phyloP scores from a whole-genome alignment of 2,329 filamentous ascomycete genomes.

The Xylaria multiplex region DNA sequence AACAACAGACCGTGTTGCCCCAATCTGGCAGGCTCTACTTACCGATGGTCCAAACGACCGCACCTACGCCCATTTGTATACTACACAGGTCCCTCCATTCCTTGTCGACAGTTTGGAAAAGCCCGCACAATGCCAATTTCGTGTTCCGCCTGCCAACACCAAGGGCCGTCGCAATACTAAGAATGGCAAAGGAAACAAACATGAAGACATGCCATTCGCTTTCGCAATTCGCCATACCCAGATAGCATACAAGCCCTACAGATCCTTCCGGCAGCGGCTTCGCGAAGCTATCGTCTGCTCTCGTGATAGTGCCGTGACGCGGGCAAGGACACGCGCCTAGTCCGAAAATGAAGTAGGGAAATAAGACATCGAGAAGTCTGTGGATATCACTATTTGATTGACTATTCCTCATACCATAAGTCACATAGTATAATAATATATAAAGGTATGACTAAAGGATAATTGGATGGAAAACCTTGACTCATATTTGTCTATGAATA shows the following conservation, averaged over 20 bases:
- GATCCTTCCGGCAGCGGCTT: conserved; percentile 3
- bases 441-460: background rate
- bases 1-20: background rate
- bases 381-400: background rate
- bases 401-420: background rate
- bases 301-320: background rate
- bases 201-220: background rate
- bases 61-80: conserved; percentile 11
- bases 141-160: background rate
- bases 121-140: background rate
- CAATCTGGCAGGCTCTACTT: conserved; percentile 13
- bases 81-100: conserved; percentile 5
- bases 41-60: conserved; percentile 11
- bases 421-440: background rate
- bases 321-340: no score
- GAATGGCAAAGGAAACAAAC: background rate
- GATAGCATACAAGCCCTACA: background rate
- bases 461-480: no score
- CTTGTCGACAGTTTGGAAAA: background rate
- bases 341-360: background rate
- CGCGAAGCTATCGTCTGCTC: conserved; percentile 2
- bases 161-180: background rate
- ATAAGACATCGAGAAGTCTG: background rate
- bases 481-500: background rate
- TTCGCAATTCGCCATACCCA: conserved; percentile 10